Base-by-base conservation (phyloP, 1,284 basidiomycete species). In the Boletellus dicymbophilus region DNA sequence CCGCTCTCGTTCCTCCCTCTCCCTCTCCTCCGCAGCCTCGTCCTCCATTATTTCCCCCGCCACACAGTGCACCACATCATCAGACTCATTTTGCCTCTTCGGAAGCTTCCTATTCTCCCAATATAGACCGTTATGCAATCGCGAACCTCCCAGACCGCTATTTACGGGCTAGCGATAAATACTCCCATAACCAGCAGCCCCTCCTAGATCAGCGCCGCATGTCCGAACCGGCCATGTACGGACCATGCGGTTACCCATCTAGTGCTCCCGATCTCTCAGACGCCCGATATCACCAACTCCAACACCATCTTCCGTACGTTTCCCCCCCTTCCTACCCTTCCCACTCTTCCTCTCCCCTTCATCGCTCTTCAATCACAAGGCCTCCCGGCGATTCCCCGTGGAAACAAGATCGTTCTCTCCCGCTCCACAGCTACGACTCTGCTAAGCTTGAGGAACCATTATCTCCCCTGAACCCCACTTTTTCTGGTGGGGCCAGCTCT, bases 141-240 rank as follows among this genome's bases (percentile, higher is more conserved):
- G 37, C 37, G 21, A 66, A 70, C 68, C 51, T 55, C 58, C 51
- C 63, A 48, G 67, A 69, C 56, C 70, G 67, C 52, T 65, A 69
- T 63, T 62, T 72, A 65, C 72, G 56, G 58, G 57, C 47, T 44
- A 55, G 55, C 44, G 67, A 75, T 69, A 75, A 73, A 70, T 74
- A 71, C 67, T 64, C 70, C 47, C 56, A 58, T 60, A 58, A 66
- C 59, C 58, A 69, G 52, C 50, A 58, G 54, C 51, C 67, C 49
- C 60, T 71, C 55, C 65, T 76, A 53, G 80, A 81, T 67, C 79
- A 80, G 47, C 72, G 81, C 60, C 79, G 82, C 65, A 81, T 84
- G 79, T 84, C 82, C 59, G 82, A 84, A 62, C 81, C 82, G 46
- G 67, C 78, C 51, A 70, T 77, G 54, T 70, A 74, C 62, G 55